Base-by-base conservation (phyloP, 495 filamentous ascomycete genomes). In the Terfezia boudieri region DNA sequence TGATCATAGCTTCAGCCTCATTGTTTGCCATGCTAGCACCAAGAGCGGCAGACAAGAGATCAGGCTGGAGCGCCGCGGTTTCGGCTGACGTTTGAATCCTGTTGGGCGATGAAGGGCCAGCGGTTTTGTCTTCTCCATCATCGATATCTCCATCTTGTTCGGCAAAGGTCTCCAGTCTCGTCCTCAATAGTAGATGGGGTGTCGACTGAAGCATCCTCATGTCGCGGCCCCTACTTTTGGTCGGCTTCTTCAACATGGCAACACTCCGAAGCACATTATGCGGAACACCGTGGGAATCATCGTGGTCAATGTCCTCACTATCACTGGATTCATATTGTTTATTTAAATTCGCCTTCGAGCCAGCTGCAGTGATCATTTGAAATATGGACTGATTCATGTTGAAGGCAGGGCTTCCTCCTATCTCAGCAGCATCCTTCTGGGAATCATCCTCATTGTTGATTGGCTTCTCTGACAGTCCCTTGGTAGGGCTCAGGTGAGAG, bases 321-420 rank as follows among this genome's bases (percentile, higher is more conserved):
- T 20, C n/a, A 12, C 16, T 22, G n/a, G n/a, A 20, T 58, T 90
- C 83, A 64, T 94, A 90, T 37, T 83, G 75, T 53, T 81, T 74
- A 64, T 81, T 78, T 64, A 89, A 84, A 64, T 89, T 81, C 20
- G 80, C 79, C 50, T 76, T 76, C 53, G 83, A 84, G 7, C 85
- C 86, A 41, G 86, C 86, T n/a, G 85, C 83, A 14, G 88, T 84
- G 57, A 98, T 88, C 68, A 98, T 75, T 53, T 86, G 87, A 67
- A 95, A 94, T 52, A 98, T 75, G 51, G 84, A 89, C 69, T 95
- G 88, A 67, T 95, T 89, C 83, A 94, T 84, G 59, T 84, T 83
- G 22, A 46, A 46, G 26, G 26, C 26, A 5, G 26, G 7, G 41
- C 17, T 46, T 20, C 14, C 41, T 14, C 14, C 41, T 20, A 57